Conservation (phyloP, 345 rosid species). For the Rhodomyrtus tomentosa region DNA sequence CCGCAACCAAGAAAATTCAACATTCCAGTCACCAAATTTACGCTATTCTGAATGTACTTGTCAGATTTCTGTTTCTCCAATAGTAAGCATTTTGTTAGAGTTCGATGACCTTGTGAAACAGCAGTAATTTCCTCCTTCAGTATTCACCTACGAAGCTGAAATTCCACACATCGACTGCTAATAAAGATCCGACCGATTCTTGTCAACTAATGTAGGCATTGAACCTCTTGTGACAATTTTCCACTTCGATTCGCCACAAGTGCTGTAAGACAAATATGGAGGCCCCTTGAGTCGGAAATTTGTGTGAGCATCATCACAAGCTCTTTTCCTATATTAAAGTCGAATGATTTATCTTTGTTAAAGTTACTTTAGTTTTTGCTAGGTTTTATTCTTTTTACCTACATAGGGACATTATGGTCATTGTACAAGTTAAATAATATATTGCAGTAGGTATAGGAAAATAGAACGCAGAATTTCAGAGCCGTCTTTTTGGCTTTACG, state of each 20-base stretch:
- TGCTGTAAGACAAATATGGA: conserved; percentile 19
- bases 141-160: neutral
- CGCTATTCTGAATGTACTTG: neutral
- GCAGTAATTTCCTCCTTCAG: neutral
- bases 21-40: neutral
- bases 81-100: neutral
- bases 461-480: too few species aligned
- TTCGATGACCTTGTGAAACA: neutral
- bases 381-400: too few species aligned
- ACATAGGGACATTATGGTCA: too few species aligned
- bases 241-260: conserved; percentile 32
- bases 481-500: too few species aligned
- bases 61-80: neutral
- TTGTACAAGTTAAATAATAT: too few species aligned
- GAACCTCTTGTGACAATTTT: conserved; percentile 21
- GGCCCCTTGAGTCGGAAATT: conserved; percentile 21
- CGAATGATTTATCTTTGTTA: neutral
- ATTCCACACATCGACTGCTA: neutral
- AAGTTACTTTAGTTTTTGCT: too few species aligned
- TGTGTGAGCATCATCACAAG: conserved; percentile 11
- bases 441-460: too few species aligned
- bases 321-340: neutral
- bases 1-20: neutral
- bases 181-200: neutral
- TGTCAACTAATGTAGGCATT: conserved; percentile 9